Conservation (phyloP, 768 basidiomycete species). For the Lentinula boryana region DNA sequence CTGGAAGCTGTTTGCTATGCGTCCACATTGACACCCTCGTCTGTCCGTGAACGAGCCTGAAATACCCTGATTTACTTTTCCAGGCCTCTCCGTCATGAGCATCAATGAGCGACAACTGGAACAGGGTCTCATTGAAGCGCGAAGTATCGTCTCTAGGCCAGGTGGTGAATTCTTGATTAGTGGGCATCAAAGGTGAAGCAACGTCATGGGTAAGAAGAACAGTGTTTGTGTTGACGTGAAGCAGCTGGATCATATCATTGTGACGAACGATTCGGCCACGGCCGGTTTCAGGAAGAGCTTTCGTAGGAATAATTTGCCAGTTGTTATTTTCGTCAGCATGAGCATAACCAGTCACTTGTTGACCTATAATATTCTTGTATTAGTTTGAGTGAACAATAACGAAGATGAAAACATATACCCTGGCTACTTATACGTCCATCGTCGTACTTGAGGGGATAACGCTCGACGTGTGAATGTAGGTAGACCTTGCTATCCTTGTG, state of each 20-base stretch:
- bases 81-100: constrained; percentile 75
- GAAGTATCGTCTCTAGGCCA: constrained; percentile 73
- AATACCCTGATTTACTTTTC: constrained; percentile 93
- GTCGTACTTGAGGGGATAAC: constrained; percentile 89
- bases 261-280: constrained; percentile 90
- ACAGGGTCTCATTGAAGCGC: constrained; percentile 85
- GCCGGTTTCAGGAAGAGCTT: constrained; percentile 89
- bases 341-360: constrained; percentile 94
- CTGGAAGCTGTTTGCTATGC: constrained; percentile 76
- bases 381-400: neutral
- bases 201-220: constrained; percentile 94
- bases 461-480: constrained; percentile 88
- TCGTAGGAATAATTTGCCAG: constrained; percentile 95
- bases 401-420: constrained; percentile 37
- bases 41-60: constrained; percentile 82
- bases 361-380: constrained; percentile 43
- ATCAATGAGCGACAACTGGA: constrained; percentile 69
- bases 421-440: constrained; percentile 94
- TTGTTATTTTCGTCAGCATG: constrained; percentile 93
- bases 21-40: constrained; percentile 97
- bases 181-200: constrained; percentile 93
- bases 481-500: constrained; percentile 94
- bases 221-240: constrained; percentile 81
- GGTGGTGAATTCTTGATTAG: constrained; percentile 98
- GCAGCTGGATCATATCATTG: constrained; percentile 80